These are phyloP conservation scores for Aspergillus thermomutatus DNA, from an alignment of 2,329 filamentous ascomycete species.

Conservation along the genomic window DNA sequence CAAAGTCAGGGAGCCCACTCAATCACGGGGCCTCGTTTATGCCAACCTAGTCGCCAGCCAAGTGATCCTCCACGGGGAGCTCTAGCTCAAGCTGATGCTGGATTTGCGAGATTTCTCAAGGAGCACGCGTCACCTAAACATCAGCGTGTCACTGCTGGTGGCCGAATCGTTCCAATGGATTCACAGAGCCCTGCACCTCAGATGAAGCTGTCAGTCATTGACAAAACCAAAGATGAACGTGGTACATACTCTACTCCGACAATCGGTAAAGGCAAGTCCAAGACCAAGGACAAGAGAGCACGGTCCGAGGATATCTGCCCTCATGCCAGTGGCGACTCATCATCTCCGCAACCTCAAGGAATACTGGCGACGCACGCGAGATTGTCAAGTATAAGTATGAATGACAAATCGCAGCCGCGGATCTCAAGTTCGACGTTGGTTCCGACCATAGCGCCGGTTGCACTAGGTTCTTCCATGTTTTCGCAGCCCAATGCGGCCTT, in stretches of 20 bases:
- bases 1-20: slow-evolving; percentile 15
- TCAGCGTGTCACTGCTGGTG: slow-evolving; percentile 48
- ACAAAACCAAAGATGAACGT: slow-evolving; percentile 7
- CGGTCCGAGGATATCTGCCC: neutral
- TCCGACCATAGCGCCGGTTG: slow-evolving; percentile 7
- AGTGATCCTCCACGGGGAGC: slow-evolving; percentile 30
- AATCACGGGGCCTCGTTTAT: slow-evolving; percentile 13
- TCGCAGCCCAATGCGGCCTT: slow-evolving; percentile 7
- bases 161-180: slow-evolving; percentile 48
- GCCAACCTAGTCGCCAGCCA: slow-evolving; percentile 29
- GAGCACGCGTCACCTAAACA: slow-evolving; percentile 48
- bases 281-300: neutral
- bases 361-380: neutral
- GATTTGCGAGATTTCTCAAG: slow-evolving; percentile 46
- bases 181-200: slow-evolving; percentile 33
- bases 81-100: slow-evolving; percentile 35
- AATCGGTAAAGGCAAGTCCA: slow-evolving; percentile 2
- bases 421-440: slow-evolving; percentile 3
- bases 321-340: neutral
- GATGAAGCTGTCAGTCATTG: slow-evolving; percentile 27
- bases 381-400: neutral
- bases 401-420: neutral
- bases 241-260: neutral
- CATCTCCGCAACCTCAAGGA: neutral
- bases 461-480: slow-evolving; percentile 8